Evolutionary conservation across 768 basidiomycete genomes (phyloP).

Genomic region (Leccinellum luteum): DNA sequence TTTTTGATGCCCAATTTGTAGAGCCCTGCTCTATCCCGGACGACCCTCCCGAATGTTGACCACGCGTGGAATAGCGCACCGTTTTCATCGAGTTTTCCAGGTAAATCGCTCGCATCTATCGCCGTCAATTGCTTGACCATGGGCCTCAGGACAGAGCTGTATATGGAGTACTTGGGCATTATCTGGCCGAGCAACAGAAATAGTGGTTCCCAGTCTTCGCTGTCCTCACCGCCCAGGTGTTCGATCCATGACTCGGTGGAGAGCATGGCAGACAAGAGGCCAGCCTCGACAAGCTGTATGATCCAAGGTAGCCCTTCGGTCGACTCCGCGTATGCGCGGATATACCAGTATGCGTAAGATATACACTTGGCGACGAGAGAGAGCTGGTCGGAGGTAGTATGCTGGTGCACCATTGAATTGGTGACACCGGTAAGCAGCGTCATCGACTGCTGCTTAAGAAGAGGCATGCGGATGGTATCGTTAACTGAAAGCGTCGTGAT

Average conservation of each 20-base stretch:
- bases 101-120: conserved; percentile 14
- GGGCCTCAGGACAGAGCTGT: conserved; percentile 16
- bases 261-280: conserved; percentile 25
- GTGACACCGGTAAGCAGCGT: conserved; percentile 16
- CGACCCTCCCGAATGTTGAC: conserved; percentile 18
- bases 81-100: conserved; percentile 12
- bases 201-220: conserved; percentile 31
- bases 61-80: conserved; percentile 20
- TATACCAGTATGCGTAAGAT: conserved; percentile 31
- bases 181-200: conserved; percentile 22
- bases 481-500: conserved; percentile 27
- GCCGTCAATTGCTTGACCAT: conserved; percentile 13
- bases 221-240: conserved; percentile 13
- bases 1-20: conserved; percentile 5
- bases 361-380: conserved; percentile 22
- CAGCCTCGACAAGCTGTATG: conserved; percentile 23
- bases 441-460: conserved; percentile 25
- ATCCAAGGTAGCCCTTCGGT: conserved; percentile 28
- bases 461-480: conserved; percentile 19
- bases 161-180: conserved; percentile 29
- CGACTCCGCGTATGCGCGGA: conserved; percentile 27
- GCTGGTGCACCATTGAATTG: conserved; percentile 8
- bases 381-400: not conserved
- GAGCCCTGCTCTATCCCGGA: conserved; percentile 16
- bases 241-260: conserved; percentile 26